These are phyloP conservation scores for Calonectria henricotiae DNA, from an alignment of 2,329 filamentous ascomycete genomes.

Conservation along the genomic window DNA sequence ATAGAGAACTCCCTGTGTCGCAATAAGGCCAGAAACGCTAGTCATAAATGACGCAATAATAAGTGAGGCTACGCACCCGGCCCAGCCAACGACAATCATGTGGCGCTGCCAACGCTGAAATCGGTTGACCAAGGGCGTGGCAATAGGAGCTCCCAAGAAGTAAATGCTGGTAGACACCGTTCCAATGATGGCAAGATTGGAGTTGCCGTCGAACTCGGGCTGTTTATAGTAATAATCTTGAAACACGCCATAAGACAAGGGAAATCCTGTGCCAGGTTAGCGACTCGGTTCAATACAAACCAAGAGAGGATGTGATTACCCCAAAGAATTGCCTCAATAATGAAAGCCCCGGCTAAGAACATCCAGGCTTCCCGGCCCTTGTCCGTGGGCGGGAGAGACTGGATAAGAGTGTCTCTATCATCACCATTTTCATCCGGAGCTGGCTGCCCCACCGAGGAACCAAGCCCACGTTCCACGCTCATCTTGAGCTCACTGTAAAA, in stretches of 20 bases:
- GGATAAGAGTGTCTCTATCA: not conserved
- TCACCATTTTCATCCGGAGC: not conserved
- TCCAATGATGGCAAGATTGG: slow-evolving; percentile 40
- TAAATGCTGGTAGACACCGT: slow-evolving; percentile 40
- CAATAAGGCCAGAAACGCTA: slow-evolving; percentile 47
- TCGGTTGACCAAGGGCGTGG: slow-evolving; percentile 39
- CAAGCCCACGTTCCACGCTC: not conserved
- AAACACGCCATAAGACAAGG: slow-evolving; percentile 42
- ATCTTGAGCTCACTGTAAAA: not conserved
- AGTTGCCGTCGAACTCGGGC: slow-evolving; percentile 36
- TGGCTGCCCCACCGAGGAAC: not conserved
- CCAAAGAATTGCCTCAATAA: slow-evolving; percentile 50
- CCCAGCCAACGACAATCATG: slow-evolving; percentile 37
- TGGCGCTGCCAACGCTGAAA: slow-evolving; percentile 41
- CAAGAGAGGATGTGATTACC: slow-evolving; percentile 32
- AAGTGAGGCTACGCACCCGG: slow-evolving; percentile 38
- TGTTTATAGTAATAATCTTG: slow-evolving; percentile 43
- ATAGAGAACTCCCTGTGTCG: slow-evolving; percentile 54
- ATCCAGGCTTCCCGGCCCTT: slow-evolving; percentile 3
- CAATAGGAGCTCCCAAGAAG: slow-evolving; percentile 40
- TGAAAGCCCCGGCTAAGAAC: slow-evolving; percentile 33
- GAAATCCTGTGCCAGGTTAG: slow-evolving; percentile 32
- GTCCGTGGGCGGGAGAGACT: not conserved
- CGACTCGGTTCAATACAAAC: not conserved
- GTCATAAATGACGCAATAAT: slow-evolving; percentile 49